These are phyloP conservation scores for Auricularia auricula-judae DNA, from an alignment of 768 basidiomycete species.

Conservation along the genomic window DNA sequence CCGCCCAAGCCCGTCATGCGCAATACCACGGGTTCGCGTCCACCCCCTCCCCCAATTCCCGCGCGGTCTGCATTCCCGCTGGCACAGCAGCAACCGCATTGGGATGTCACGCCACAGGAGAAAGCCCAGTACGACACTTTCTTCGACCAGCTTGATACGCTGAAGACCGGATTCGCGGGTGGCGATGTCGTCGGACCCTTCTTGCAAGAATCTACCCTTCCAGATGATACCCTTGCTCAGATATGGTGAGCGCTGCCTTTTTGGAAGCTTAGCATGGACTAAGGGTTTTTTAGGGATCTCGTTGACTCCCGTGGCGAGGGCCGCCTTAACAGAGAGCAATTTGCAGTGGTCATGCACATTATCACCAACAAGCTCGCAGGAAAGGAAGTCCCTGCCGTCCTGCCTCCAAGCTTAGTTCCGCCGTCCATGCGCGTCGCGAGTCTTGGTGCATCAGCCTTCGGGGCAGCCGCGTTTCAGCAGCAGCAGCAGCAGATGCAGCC, in stretches of 20 bases:
- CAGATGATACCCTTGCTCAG: conserved; percentile 74
- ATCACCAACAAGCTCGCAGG: conserved; percentile 81
- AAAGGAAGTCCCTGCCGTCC: conserved; percentile 54
- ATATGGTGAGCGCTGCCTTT: conserved; percentile 57
- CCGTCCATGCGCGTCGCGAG: conserved; percentile 54
- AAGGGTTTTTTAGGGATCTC: conserved; percentile 62
- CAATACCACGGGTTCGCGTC: conserved; percentile 4
- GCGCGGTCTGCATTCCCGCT: conserved; percentile 1
- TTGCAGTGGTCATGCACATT: conserved; percentile 90
- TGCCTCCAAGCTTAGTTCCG: conserved; percentile 70
- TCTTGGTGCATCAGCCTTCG: not conserved
- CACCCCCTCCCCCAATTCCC: conserved; percentile 1
- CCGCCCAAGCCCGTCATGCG: conserved; percentile 2
- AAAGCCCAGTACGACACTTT: conserved; percentile 67
- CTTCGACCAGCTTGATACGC: conserved; percentile 74
- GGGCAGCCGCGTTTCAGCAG: conserved; percentile 13
- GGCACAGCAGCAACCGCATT: conserved; percentile 20
- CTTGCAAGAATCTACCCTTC: conserved; percentile 81
- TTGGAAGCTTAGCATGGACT: not conserved
- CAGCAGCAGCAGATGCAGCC: conserved; percentile 26
- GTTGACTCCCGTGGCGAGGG: conserved; percentile 86
- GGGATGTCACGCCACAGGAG: conserved; percentile 79
- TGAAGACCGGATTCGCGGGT: conserved; percentile 70
- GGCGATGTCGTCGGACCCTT: conserved; percentile 94
- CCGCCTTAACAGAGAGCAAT: conserved; percentile 76